Evolutionary conservation across 805 yeast genomes (phyloP), one percentile per base, ranked within the genome.

Genomic region (Kuraishia cidri): DNA sequence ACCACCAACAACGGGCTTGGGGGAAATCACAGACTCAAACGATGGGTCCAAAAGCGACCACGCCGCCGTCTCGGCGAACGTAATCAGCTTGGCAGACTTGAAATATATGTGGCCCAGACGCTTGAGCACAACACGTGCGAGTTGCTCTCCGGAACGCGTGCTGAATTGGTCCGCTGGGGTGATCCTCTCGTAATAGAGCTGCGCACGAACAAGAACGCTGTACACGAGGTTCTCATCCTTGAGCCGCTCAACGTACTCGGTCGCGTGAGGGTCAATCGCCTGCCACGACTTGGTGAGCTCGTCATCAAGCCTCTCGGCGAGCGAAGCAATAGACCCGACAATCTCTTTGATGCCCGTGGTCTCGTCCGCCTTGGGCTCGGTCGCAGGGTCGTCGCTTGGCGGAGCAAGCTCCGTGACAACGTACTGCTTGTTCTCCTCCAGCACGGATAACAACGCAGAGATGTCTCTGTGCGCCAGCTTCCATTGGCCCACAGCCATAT

Each of bases 31-130:
- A 31, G 64, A 65, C 36, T 66, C 38, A 24, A 33, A 45, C 25
- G 47, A 47, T 16, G 42, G 45, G 15, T 64, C 61, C 13, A 81
- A 50, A 28, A 58, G 52, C 24, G 60, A 60, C 95, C 95, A 87
- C n/a, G 94, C 86, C 21, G 67, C 62, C 16, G 62, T 52, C 65
- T 92, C 98, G 42, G 74, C 67, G 37, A 73, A 66, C 31, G 62
- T 58, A 41, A 87, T 79, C 43, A 92, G 75, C 41, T 72, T 73
- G 36, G 72, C 69, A 24, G 96, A 90, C 65, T 92, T 92, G 76
- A 77, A 92, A 66, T 92, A 92, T 40, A 92, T 69, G 61, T 85
- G 95, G 49, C 90, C 96, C 48, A 92, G 64, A 63, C 98, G 76
- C 54, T 92, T 79, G 33, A 79, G 66, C 30, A 86, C 66, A 30